Conservation (phyloP, 768 basidiomycete species). For the Suillus hirtellus region DNA sequence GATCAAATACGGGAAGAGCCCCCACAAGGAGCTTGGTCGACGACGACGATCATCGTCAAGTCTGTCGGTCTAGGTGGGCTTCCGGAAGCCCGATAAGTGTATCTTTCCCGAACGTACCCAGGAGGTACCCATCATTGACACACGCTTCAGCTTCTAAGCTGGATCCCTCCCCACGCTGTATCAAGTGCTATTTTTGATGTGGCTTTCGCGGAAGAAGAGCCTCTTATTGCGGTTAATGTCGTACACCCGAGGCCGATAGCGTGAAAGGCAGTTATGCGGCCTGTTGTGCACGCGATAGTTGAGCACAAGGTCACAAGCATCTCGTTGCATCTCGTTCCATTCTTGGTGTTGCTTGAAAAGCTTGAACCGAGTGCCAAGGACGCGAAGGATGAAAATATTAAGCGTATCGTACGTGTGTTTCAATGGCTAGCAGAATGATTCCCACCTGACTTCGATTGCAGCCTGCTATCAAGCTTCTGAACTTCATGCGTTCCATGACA, state of each 20-base stretch:
- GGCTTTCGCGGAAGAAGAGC: constrained; percentile 23
- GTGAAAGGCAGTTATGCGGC: constrained; percentile 26
- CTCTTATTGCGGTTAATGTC: constrained; percentile 29
- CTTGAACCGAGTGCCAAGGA: constrained; percentile 18
- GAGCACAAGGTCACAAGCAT: constrained; percentile 14
- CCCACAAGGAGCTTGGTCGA: constrained; percentile 38
- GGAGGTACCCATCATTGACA: background rate
- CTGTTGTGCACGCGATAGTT: constrained; percentile 22
- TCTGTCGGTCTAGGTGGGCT: constrained; percentile 33
- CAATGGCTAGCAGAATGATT: constrained; percentile 46
- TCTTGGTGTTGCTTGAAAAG: constrained; percentile 31
- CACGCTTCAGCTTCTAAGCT: constrained; percentile 23
- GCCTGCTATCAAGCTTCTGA: constrained; percentile 37
- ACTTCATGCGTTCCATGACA: constrained; percentile 27
- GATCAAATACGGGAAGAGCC: constrained; percentile 38
- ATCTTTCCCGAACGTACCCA: background rate
- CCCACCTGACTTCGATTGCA: constrained; percentile 18
- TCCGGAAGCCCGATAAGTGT: constrained; percentile 29
- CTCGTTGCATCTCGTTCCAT: constrained; percentile 33
- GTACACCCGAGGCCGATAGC: constrained; percentile 35
- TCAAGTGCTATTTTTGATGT: constrained; percentile 29
- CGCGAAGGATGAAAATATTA: constrained; percentile 25
- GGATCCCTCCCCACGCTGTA: constrained; percentile 33
- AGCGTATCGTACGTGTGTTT: constrained; percentile 35
- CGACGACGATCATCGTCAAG: constrained; percentile 35